Evolutionary conservation across 1,284 basidiomycete species (phyloP), one percentile per base, ranked within the genome.

Genomic region (Melampsora larici-populina): DNA sequence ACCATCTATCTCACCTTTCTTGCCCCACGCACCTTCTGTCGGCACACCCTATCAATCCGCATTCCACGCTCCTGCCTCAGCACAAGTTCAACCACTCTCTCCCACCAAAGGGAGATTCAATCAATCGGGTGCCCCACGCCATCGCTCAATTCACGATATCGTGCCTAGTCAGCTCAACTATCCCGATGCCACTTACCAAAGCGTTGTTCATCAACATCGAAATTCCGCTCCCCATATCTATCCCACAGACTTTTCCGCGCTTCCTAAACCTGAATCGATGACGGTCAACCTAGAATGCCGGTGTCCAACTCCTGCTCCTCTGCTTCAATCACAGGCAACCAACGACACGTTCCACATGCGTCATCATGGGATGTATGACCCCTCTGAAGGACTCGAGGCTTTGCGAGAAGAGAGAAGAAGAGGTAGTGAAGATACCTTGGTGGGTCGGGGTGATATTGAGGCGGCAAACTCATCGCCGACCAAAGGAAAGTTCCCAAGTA

Each of bases 301-400:
- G n/a, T 31, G 58, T 31, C 29, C 58, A 24, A 60, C n/a, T 8
- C 58, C 58, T 60, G n/a, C 58, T 17, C 29, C 58, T 60, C 29
- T 31, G 8, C n/a, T 60, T 4, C 58, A 60, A 60, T 31, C n/a
- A 13, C 58, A 60, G 29, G 58, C 58, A 13, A 60, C 29, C 11
- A 60, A 24, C 29, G 58, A 60, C 58, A 60, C 58, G 8, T 60
- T 60, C 9, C 24, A 24, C 24, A 24, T 31, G 58, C n/a, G 58
- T 13, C 58, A 60, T 31, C 58, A 75, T 55, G 26, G 64, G 18
- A 77, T 69, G 74, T 77, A 69, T 51, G 55, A 69, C 31, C 24
- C 74, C 13, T 18, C 36, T 13, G 74, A 77, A 21, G 65, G 46
- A 21, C 43, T 60, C 13, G 49, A 51, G 66, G 55, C 73, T 6